A percentile compares a stretch with the other conserved stretches of the same genome.
Conservation (phyloP, 2,329 filamentous ascomycete species). For the Dothistroma septosporum region DNA sequence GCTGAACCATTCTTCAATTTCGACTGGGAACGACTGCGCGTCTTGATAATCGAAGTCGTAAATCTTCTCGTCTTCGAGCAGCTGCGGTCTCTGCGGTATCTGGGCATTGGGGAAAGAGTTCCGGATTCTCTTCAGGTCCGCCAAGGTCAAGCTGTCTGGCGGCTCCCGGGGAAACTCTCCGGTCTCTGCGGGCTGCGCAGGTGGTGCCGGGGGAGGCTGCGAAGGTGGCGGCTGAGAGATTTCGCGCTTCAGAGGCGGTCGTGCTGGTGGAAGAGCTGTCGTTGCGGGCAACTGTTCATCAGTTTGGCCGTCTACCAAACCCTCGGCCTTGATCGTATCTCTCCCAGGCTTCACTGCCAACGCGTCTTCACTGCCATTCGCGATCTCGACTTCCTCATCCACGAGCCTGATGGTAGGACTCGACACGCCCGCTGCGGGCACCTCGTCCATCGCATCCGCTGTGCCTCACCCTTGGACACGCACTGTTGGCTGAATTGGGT, state of each 20-base stretch:
- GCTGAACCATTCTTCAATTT: constrained; percentile 96
- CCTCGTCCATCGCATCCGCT: constrained; percentile 34
- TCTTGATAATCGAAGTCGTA: constrained; percentile 73
- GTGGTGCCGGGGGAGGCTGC: constrained; percentile 42
- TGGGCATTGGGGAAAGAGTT: constrained; percentile 43
- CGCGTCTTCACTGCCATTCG: constrained; percentile 8
- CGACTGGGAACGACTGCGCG: constrained; percentile 64
- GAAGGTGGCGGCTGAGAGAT: constrained; percentile 40
- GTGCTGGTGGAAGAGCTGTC: constrained; percentile 21
- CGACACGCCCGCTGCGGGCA: constrained; percentile 34
- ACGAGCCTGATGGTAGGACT: constrained; percentile 31
- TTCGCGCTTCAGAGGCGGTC: constrained; percentile 41
- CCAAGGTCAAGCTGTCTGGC: constrained; percentile 45
- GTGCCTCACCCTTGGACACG: not conserved
- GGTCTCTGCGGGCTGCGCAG: constrained; percentile 34
- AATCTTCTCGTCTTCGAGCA: constrained; percentile 34
- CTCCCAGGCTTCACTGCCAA: constrained; percentile 8
- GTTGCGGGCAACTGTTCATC: constrained; percentile 21
- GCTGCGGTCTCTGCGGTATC: constrained; percentile 26
- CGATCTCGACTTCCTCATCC: constrained; percentile 20
- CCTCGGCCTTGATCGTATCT: constrained; percentile 19
- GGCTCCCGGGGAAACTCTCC: constrained; percentile 32
- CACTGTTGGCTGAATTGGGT: not conserved
- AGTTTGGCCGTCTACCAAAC: constrained; percentile 14
- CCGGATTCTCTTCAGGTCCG: constrained; percentile 45